Percentiles rank a stretch among this genome's conserved stretches.
These are phyloP conservation scores for Astrothelium macrocarpum DNA, from an alignment of 495 filamentous ascomycete genomes.

Conservation along the genomic window DNA sequence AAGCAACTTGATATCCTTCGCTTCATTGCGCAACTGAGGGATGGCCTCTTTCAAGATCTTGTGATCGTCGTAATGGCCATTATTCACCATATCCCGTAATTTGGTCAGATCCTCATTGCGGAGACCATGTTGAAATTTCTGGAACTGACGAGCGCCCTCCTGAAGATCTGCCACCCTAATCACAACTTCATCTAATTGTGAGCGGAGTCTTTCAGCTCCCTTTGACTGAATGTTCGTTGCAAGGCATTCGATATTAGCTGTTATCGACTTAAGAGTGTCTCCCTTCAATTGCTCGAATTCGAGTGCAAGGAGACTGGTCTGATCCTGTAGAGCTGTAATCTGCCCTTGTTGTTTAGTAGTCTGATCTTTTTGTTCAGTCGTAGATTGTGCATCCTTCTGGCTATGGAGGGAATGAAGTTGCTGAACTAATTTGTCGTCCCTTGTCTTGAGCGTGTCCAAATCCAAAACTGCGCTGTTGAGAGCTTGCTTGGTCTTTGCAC, in stretches of 20 bases:
- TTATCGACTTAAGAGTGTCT: background rate
- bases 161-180: too few species aligned
- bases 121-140: too few species aligned
- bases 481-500: background rate
- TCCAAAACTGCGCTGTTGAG: background rate
- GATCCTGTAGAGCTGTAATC: background rate
- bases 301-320: too few species aligned
- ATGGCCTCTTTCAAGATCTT: too few species aligned
- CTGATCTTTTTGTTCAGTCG: background rate
- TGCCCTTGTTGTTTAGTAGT: background rate
- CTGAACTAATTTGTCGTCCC: background rate
- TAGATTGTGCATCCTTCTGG: background rate
- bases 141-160: too few species aligned
- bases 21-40: too few species aligned
- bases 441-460: background rate
- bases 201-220: too few species aligned
- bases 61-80: too few species aligned
- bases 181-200: too few species aligned
- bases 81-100: too few species aligned
- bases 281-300: background rate
- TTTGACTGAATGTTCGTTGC: background rate
- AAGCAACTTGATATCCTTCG: too few species aligned
- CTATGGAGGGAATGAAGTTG: background rate
- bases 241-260: background rate
- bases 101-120: too few species aligned